Evolutionary conservation across 345 rosid genomes (phyloP).

Genomic region (Eucalyptus curtisii): DNA sequence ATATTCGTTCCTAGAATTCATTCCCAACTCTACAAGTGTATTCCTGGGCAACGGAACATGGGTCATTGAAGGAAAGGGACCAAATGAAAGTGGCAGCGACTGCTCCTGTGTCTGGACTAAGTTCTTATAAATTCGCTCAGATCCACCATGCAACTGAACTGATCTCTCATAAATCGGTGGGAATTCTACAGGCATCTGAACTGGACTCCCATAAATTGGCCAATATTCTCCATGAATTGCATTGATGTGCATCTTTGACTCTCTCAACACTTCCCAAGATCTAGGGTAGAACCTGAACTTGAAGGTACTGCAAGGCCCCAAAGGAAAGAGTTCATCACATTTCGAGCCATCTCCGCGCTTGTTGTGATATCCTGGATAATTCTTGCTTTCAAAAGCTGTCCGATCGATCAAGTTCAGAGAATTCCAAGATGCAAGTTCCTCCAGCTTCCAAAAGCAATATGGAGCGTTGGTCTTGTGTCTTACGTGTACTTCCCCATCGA

Average conservation of each 20-base stretch:
- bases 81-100: background rate
- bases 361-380: constrained; percentile 37
- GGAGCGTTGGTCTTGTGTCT: constrained; percentile 44
- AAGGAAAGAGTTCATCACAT: constrained; percentile 34
- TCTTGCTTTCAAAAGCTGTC: constrained; percentile 17
- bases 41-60: background rate
- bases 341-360: constrained; percentile 36
- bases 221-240: background rate
- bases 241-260: background rate
- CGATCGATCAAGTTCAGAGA: constrained; percentile 2
- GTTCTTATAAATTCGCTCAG: background rate
- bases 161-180: background rate
- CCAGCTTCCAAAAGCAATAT: constrained; percentile 36
- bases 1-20: background rate
- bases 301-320: constrained; percentile 43
- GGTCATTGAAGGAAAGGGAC: background rate
- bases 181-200: background rate
- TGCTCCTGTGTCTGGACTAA: background rate
- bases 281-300: constrained; percentile 10
- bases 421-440: constrained; percentile 26
- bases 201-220: background rate
- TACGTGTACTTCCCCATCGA: constrained; percentile 40
- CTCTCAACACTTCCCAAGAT: background rate
- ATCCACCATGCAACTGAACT: background rate
- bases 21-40: background rate